Evolutionary conservation across 139 green algal species (phyloP).

Genomic region (Pleodorina starrii): DNA sequence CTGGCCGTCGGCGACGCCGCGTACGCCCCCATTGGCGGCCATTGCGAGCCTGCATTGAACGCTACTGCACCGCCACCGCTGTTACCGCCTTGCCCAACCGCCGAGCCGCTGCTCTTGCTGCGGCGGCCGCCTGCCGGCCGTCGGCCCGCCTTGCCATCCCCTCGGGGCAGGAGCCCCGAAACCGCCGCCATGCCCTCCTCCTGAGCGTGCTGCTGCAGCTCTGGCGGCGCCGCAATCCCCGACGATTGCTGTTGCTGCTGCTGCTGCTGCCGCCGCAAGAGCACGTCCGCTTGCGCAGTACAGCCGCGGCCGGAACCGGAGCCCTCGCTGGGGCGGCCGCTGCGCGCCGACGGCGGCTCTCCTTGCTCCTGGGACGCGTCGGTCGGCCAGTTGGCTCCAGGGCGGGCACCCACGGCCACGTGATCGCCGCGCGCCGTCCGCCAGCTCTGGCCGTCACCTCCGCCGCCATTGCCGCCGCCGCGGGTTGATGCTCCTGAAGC

Average conservation of each 20-base stretch:
- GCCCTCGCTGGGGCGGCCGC: no score
- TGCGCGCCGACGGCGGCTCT: no score
- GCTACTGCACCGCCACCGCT: not conserved
- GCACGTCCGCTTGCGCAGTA: no score
- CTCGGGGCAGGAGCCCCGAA: not conserved
- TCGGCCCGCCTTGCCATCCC: not conserved
- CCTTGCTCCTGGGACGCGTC: no score
- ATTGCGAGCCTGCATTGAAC: not conserved
- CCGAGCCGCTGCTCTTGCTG: not conserved
- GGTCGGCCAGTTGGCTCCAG: not conserved
- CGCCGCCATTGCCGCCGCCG: not conserved
- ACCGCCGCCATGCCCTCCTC: not conserved
- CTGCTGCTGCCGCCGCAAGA: not conserved
- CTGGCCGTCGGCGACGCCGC: conserved; percentile 7
- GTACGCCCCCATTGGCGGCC: conserved; percentile 18
- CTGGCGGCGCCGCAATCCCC: not conserved
- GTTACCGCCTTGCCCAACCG: no score
- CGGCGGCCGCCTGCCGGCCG: not conserved
- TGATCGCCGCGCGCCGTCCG: not conserved
- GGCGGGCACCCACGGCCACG: no score
- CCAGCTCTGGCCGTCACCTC: not conserved
- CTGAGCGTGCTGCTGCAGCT: not conserved
- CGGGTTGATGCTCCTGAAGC: not conserved
- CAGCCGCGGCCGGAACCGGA: no score
- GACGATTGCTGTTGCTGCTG: not conserved